These are phyloP conservation scores for Beta lomatogona DNA, from an alignment of 179 eudicot genomes.

Conservation along the genomic window DNA sequence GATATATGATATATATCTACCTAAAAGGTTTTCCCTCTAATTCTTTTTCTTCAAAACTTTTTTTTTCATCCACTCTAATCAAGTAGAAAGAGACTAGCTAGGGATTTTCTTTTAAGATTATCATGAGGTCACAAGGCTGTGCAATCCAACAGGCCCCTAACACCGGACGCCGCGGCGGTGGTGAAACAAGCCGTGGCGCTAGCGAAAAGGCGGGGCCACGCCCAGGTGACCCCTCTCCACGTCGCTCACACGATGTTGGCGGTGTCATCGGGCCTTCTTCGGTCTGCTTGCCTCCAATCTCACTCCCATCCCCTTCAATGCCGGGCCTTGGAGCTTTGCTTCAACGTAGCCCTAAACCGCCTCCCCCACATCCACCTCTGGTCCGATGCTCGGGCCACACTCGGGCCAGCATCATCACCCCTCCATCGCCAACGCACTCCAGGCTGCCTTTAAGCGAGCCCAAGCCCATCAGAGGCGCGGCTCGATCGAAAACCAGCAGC, in stretches of 20 bases:
- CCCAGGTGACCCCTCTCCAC: conserved; percentile 65
- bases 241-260: conserved; percentile 53
- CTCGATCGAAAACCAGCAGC: conserved; percentile 56
- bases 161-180: conserved; percentile 45
- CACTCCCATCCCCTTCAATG: conserved; percentile 58
- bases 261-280: conserved; percentile 48
- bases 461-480: conserved; percentile 63
- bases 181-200: conserved; percentile 57
- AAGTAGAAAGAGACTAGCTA: too few species aligned
- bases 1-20: not conserved
- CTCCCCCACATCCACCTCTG: conserved; percentile 49
- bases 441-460: conserved; percentile 62
- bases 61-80: not conserved
- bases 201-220: conserved; percentile 58
- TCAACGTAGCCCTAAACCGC: conserved; percentile 61
- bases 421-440: conserved; percentile 53
- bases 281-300: conserved; percentile 50
- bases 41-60: not conserved
- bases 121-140: conserved; percentile 69
- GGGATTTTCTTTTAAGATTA: not conserved
- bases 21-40: not conserved
- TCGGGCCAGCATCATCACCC: conserved; percentile 37
- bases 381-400: conserved; percentile 44
- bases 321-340: conserved; percentile 63
- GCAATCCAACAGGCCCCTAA: conserved; percentile 53